These are phyloP conservation scores for Glycine tomentella DNA, from an alignment of 306 rosid species.

Conservation along the genomic window DNA sequence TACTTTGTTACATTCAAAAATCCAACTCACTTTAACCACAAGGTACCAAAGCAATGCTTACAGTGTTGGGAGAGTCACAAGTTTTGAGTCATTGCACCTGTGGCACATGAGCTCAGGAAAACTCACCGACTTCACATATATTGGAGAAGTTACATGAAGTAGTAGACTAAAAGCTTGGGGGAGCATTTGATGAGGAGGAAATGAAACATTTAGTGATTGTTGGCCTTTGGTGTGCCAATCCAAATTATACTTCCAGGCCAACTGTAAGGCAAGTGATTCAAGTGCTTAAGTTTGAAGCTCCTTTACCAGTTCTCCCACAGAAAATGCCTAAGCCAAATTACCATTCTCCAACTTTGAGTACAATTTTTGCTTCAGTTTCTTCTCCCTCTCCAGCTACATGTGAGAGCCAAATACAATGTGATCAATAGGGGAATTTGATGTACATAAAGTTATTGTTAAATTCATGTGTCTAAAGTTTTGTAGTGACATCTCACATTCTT, in stretches of 20 bases:
- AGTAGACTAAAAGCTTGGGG: not conserved
- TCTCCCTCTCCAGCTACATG: conserved; percentile 8
- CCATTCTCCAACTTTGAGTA: not conserved
- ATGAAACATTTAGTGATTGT: not conserved
- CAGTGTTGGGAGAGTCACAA: conserved; percentile 32
- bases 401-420: not conserved
- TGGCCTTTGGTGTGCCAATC: conserved; percentile 33
- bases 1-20: not conserved
- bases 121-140: not conserved
- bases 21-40: conserved; percentile 18
- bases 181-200: conserved; percentile 20
- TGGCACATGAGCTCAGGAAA: conserved; percentile 1
- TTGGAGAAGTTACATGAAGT: not conserved
- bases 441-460: not conserved
- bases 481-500: not conserved
- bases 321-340: not conserved
- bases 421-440: conserved; percentile 7
- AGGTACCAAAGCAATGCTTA: conserved; percentile 9
- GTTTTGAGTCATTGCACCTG: conserved; percentile 10
- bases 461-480: not conserved
- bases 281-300: conserved; percentile 30
- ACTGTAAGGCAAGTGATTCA: conserved; percentile 10
- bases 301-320: conserved; percentile 7
- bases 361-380: conserved; percentile 19
- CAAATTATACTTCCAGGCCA: conserved; percentile 14